Base-by-base conservation (phyloP, 2,329 filamentous ascomycete species). In the Talaromyces sp. region DNA sequence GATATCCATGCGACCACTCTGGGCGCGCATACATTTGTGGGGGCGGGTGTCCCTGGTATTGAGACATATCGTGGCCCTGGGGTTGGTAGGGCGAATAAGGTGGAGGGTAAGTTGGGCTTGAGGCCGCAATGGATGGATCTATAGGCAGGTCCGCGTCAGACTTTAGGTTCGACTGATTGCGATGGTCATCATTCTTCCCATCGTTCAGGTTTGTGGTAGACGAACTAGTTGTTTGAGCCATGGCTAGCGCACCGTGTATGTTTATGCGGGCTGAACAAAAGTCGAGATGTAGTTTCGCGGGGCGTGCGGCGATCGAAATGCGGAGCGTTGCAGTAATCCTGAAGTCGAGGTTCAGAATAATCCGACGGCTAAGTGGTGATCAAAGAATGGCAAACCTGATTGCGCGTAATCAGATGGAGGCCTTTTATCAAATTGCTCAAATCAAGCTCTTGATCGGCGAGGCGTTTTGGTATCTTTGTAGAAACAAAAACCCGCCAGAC, bases 151-250 rank as follows among this genome's bases (percentile, higher is more conserved):
- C 90, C 87, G 86, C 87, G 92, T 97, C 91, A 97, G 93, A 96
- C 82, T 92, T 93, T 82, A 89, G 86, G 72, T 74, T 78, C 74
- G 77, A 73, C 79, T 86, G 84, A 83, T 87, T 85, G 83, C 89
- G 89, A 89, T 90, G 88, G 86, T 84, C 81, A 83, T 82, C 89
- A 83, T 85, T 84, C 75, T 84, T 83, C 79, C 84, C 90, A 92
- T 93, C 90, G 86, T 88, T 86, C 84, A 91, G 84, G 88, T 31
- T 52, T 52, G 90, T 74, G 85, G 92, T 87, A 82, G 92, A 97
- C 93, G 92, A 91, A 97, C 93, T 97, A 90, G 92, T 92, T 90
- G 92, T 88, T 92, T 97, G 93, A 88, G 93, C 92, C 93, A 97
- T 97, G 89, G 89, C 90, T 88, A 88, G 90, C 82, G 89, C 87